Evolutionary conservation across 1,284 basidiomycete species (phyloP).

Genomic region (Heliocybe sulcata): DNA sequence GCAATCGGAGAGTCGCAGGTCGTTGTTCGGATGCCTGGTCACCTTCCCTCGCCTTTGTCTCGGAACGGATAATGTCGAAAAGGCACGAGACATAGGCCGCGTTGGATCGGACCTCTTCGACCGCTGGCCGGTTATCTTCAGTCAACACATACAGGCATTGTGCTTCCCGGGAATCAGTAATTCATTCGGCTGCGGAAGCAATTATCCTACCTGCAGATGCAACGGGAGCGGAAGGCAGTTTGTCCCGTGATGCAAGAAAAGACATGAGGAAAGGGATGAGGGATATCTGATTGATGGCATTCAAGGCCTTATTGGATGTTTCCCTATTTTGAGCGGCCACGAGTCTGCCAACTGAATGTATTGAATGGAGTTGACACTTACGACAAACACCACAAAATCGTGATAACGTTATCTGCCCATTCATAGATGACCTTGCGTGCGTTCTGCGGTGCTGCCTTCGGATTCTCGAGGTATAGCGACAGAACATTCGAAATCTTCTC

Average conservation of each 20-base stretch:
- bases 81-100: slow-evolving; percentile 64
- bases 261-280: slow-evolving; percentile 80
- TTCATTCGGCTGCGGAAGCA: slow-evolving; percentile 3
- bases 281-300: slow-evolving; percentile 74
- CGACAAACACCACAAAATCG: slow-evolving; percentile 90
- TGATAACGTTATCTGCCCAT: slow-evolving; percentile 87
- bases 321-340: slow-evolving; percentile 49
- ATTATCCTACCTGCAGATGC: slow-evolving; percentile 62
- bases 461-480: slow-evolving; percentile 57
- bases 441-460: slow-evolving; percentile 56
- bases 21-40: slow-evolving; percentile 36
- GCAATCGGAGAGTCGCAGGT: slow-evolving; percentile 51
- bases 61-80: slow-evolving; percentile 52
- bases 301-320: slow-evolving; percentile 87
- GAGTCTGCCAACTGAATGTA: slow-evolving; percentile 3
- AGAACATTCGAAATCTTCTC: slow-evolving; percentile 70
- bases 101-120: slow-evolving; percentile 53
- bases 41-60: slow-evolving; percentile 30
- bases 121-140: slow-evolving; percentile 75
- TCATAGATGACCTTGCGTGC: slow-evolving; percentile 74
- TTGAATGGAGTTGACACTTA: slow-evolving; percentile 34
- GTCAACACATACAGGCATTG: slow-evolving; percentile 89
- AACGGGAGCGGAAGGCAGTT: slow-evolving; percentile 62
- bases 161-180: slow-evolving; percentile 33
- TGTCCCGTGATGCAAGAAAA: slow-evolving; percentile 65